Base-by-base conservation (phyloP, 805 yeast genomes). In the Candida michaelii region DNA sequence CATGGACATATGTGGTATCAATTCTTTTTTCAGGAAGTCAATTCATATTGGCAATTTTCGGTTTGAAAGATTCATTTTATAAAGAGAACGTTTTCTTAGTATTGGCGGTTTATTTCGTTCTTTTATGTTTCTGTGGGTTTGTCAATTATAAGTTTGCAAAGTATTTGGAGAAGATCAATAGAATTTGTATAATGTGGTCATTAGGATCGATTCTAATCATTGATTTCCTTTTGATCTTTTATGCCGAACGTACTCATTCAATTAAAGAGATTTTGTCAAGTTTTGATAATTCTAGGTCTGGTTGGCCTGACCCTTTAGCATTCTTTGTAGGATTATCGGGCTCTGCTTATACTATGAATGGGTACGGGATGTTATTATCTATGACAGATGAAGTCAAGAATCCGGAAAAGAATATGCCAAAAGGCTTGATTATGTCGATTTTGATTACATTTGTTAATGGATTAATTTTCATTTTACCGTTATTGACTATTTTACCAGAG, bases 321-420 rank as follows among this genome's bases (percentile, higher is more conserved):
- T 86, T 86, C 48, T 63, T 87, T 39, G 79, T 87, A 33, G 93
- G 93, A 0, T 75, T 87, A 44, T 89, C 84, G 60, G 84, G 86
- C 48, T 81, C 89, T 1, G 80, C 85, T 24, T 84, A 85, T 62
- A 85, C 91, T 16, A 69, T 86, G 55, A 87, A 86, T 46, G 95
- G 93, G 0, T 87, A 84, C 60, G 91, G 91, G 19, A 80, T 86
- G 77, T 69, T 87, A 19, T 85, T 88, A 14, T 82, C 91, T 5
- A 77, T 87, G 70, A 80, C 89, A 36, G 95, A 87, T 54, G 95
- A 87, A 62, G 93, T 87, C 12, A 76, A 80, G 48, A 69, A 69
- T 16, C 91, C 95, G 0, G 93, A 87, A 56, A 75, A 66, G 43
- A 82, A 80, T 39, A 82, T 87, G 53, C 89, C 95, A 12, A 75